A percentile compares a stretch with the other conserved stretches of the same genome.
phyloP scores from a whole-genome alignment of 2,329 filamentous ascomycete genomes.

The Talaromyces sp. region DNA sequence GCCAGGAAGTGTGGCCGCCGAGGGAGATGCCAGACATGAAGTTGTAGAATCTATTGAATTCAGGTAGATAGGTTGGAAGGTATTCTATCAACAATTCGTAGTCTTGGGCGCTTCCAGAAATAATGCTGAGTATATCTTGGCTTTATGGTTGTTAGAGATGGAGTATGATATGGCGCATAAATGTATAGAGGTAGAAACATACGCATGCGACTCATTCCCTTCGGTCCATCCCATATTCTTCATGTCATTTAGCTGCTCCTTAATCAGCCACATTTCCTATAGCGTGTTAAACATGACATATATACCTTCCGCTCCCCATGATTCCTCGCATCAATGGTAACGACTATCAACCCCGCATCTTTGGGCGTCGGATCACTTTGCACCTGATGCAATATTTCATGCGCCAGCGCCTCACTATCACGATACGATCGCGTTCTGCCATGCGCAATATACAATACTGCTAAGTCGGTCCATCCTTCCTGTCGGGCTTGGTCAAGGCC shows the following conservation, averaged over 20 bases:
- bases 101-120: slow-evolving; percentile 12
- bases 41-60: slow-evolving; percentile 13
- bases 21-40: slow-evolving; percentile 16
- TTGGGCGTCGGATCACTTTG: background rate
- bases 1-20: slow-evolving; percentile 15
- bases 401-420: slow-evolving; percentile 4
- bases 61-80: slow-evolving; percentile 9
- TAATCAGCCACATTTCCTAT: no score
- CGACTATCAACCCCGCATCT: slow-evolving; percentile 13
- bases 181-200: background rate
- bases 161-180: background rate
- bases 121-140: slow-evolving; percentile 12
- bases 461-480: slow-evolving; percentile 4
- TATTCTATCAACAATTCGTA: slow-evolving; percentile 13
- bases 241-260: background rate
- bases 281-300: no score
- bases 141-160: background rate
- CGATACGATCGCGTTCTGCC: slow-evolving; percentile 3
- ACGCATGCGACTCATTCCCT: slow-evolving; percentile 14
- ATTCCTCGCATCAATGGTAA: slow-evolving; percentile 15
- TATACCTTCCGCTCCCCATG: slow-evolving; percentile 15
- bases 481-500: slow-evolving; percentile 4
- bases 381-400: slow-evolving; percentile 7
- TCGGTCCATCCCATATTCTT: slow-evolving; percentile 4
- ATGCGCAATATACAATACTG: slow-evolving; percentile 11